Evolutionary conservation across 768 basidiomycete genomes (phyloP).

Genomic region (Pulveroboletus sp.): DNA sequence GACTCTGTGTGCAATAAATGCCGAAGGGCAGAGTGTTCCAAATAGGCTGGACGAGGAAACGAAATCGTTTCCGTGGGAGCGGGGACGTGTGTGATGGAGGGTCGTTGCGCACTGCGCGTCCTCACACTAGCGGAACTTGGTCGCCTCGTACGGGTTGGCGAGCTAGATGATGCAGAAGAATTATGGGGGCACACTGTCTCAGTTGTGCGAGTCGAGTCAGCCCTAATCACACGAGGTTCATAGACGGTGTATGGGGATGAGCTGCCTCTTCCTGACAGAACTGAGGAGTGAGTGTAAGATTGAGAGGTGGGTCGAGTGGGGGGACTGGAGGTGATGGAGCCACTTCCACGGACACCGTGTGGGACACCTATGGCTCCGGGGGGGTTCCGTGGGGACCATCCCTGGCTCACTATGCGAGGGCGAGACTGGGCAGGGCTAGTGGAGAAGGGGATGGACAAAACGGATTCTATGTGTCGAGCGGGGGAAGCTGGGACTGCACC

Average conservation of each 20-base stretch:
- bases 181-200: constrained; percentile 40
- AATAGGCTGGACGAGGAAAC: constrained; percentile 68
- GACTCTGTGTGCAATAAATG: constrained; percentile 58
- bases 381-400: constrained; percentile 25
- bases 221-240: constrained; percentile 70
- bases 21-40: constrained; percentile 71
- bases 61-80: constrained; percentile 29
- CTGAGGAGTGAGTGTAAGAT: constrained; percentile 37
- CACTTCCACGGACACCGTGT: constrained; percentile 36
- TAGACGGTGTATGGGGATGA: constrained; percentile 33
- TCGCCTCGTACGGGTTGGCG: constrained; percentile 46
- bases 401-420: constrained; percentile 36
- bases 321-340: constrained; percentile 31
- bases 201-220: constrained; percentile 38
- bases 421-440: constrained; percentile 35
- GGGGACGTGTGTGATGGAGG: constrained; percentile 29
- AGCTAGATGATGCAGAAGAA: constrained; percentile 35
- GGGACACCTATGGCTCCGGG: constrained; percentile 34
- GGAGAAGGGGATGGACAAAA: constrained; percentile 57
- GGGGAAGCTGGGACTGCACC: constrained; percentile 41
- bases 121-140: constrained; percentile 36
- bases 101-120: constrained; percentile 19
- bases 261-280: constrained; percentile 29
- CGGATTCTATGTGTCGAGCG: constrained; percentile 57
- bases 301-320: constrained; percentile 41